phyloP scores from a whole-genome alignment of 2,329 filamentous ascomycete genomes.

The Ophidiomyces ophidiicola region DNA sequence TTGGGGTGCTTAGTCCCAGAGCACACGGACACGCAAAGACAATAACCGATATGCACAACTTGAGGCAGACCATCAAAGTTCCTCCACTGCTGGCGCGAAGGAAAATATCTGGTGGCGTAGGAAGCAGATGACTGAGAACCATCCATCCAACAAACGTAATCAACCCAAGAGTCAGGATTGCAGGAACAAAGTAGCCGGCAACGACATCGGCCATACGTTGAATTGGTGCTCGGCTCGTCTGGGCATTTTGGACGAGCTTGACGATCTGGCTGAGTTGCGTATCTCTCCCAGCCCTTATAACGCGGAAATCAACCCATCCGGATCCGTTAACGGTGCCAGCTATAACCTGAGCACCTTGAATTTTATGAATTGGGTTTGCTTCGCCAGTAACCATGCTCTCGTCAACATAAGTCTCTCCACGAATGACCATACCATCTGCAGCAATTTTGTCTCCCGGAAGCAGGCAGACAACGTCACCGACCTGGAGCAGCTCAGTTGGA shows the following conservation, averaged over 20 bases:
- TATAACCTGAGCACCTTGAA: slow-evolving; percentile 64
- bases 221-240: slow-evolving; percentile 87
- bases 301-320: slow-evolving; percentile 80
- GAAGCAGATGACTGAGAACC: slow-evolving; percentile 75
- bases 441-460: slow-evolving; percentile 94
- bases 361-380: slow-evolving; percentile 87
- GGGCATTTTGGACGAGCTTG: slow-evolving; percentile 92
- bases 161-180: slow-evolving; percentile 72
- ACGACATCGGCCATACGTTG: slow-evolving; percentile 83
- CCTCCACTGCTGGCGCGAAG: slow-evolving; percentile 67
- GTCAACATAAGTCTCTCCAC: slow-evolving; percentile 85
- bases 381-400: slow-evolving; percentile 99
- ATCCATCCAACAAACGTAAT: slow-evolving; percentile 87
- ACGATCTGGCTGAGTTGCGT: slow-evolving; percentile 97
- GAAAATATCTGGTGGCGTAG: slow-evolving; percentile 81
- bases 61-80: slow-evolving; percentile 89
- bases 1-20: slow-evolving; percentile 88
- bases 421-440: slow-evolving; percentile 74
- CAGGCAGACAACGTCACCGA: slow-evolving; percentile 84
- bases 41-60: slow-evolving; percentile 96
- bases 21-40: slow-evolving; percentile 97
- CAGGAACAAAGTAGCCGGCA: slow-evolving; percentile 86
- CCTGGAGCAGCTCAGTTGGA: slow-evolving; percentile 84
- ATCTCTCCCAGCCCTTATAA: slow-evolving; percentile 83
- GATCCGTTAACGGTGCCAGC: slow-evolving; percentile 93